Evolutionary conservation across 2,329 filamentous ascomycete species (phyloP).

Genomic region (Cladosporium sp.): DNA sequence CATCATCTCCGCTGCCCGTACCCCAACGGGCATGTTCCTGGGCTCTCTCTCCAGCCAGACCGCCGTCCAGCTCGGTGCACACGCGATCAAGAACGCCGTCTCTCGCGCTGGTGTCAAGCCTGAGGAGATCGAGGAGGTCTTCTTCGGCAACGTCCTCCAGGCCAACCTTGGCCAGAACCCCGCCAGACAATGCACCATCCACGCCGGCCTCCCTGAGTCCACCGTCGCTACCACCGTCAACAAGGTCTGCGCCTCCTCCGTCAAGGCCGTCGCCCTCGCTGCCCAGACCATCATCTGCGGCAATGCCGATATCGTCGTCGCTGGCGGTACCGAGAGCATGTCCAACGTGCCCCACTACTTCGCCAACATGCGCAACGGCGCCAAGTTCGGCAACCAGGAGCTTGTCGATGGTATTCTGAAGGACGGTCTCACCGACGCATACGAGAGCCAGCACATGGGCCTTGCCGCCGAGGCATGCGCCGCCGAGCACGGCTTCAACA

Average conservation of each 20-base stretch:
- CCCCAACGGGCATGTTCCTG: slow-evolving; percentile 90
- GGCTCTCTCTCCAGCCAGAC: slow-evolving; percentile 86
- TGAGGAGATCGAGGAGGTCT: slow-evolving; percentile 89
- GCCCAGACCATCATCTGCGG: slow-evolving; percentile 98
- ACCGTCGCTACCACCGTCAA: slow-evolving; percentile 92
- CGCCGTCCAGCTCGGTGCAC: slow-evolving; percentile 82
- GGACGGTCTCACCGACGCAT: slow-evolving; percentile 92
- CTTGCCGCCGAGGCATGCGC: slow-evolving; percentile 90
- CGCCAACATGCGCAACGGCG: slow-evolving; percentile 77
- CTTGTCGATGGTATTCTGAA: slow-evolving; percentile 90
- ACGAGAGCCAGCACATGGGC: slow-evolving; percentile 97
- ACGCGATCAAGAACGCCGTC: slow-evolving; percentile 81
- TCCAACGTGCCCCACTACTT: slow-evolving; percentile 97
- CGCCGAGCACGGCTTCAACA: slow-evolving; percentile 73
- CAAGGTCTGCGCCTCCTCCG: slow-evolving; percentile 95
- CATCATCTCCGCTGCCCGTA: slow-evolving; percentile 77
- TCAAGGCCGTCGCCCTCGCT: slow-evolving; percentile 93
- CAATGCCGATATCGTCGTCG: slow-evolving; percentile 88
- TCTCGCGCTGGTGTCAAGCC: slow-evolving; percentile 85
- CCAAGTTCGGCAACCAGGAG: slow-evolving; percentile 90
- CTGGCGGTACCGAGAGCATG: slow-evolving; percentile 97
- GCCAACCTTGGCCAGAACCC: slow-evolving; percentile 96
- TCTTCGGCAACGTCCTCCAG: slow-evolving; percentile 96
- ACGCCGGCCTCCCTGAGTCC: slow-evolving; percentile 77
- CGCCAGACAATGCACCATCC: slow-evolving; percentile 88